Conservation (phyloP, 2,329 filamentous ascomycete genomes). For the Macrophomina phaseolina region DNA sequence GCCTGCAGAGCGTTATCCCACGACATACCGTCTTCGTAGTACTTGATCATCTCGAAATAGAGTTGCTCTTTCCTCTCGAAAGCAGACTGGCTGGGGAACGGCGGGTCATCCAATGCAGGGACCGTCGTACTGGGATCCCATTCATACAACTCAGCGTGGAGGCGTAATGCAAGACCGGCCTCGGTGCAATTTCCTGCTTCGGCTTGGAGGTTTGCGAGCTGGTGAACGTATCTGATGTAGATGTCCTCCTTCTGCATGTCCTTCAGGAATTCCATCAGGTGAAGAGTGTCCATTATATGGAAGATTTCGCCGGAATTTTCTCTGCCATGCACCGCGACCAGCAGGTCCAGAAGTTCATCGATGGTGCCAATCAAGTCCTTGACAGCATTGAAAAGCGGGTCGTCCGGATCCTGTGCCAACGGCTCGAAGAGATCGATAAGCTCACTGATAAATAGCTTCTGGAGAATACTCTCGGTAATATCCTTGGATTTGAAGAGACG, state of each 20-base stretch:
- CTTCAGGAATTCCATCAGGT: constrained; percentile 93
- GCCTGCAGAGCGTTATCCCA: constrained; percentile 88
- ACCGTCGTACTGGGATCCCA: constrained; percentile 79
- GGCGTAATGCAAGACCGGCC: constrained; percentile 83
- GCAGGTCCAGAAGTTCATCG: constrained; percentile 86
- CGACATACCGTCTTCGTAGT: constrained; percentile 92
- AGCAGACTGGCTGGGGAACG: constrained; percentile 80
- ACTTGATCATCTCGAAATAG: constrained; percentile 93
- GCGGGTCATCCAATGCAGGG: constrained; percentile 71
- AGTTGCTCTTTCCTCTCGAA: constrained; percentile 93
- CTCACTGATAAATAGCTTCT: constrained; percentile 91
- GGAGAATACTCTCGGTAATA: constrained; percentile 84
- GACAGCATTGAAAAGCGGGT: constrained; percentile 76
- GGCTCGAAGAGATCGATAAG: constrained; percentile 80
- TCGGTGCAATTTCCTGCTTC: constrained; percentile 80
- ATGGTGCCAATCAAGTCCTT: constrained; percentile 82
- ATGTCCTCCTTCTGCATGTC: constrained; percentile 98
- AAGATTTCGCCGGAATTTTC: constrained; percentile 76
- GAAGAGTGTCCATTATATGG: constrained; percentile 84
- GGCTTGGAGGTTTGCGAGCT: constrained; percentile 79
- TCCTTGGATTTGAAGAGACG: constrained; percentile 87
- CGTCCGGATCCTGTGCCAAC: constrained; percentile 68
- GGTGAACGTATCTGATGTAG: constrained; percentile 94
- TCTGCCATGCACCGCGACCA: constrained; percentile 85
- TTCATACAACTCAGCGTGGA: constrained; percentile 91